A percentile compares a stretch with the other conserved stretches of the same genome.
Evolutionary conservation across 768 basidiomycete genomes (phyloP).

Genomic region (Ephemerocybe angulata): DNA sequence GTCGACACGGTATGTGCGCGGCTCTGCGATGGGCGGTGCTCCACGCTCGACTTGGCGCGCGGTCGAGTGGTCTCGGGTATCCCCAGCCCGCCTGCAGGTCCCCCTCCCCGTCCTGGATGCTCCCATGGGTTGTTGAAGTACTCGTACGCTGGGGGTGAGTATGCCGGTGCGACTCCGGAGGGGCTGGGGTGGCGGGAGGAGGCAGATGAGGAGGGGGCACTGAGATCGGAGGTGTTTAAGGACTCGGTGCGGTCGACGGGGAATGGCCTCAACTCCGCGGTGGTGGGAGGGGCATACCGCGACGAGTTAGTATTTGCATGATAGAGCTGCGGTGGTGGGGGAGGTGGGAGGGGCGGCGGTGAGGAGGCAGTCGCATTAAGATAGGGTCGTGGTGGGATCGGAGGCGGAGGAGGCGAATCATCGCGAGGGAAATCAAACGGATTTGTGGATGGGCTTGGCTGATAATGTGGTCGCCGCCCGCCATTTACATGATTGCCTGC

Average conservation of each 20-base stretch:
- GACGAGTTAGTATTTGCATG: not conserved
- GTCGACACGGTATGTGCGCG: not conserved
- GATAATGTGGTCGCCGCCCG: not conserved
- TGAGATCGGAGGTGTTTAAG: not conserved
- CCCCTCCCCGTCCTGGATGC: not conserved
- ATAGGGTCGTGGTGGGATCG: not conserved
- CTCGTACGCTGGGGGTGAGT: not conserved
- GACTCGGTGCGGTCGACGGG: not conserved
- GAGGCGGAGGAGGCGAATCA: not conserved
- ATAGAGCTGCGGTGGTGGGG: not conserved
- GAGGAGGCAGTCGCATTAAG: not conserved
- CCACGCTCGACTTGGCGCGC: not conserved
- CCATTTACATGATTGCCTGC: not conserved
- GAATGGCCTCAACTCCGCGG: not conserved
- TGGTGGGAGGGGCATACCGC: not conserved
- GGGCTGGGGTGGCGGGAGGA: not conserved
- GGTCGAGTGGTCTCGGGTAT: not conserved
- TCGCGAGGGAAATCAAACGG: not conserved
- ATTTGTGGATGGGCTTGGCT: not conserved
- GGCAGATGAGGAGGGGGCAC: not conserved
- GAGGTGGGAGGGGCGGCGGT: not conserved
- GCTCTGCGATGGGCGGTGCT: not conserved
- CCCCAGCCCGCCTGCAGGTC: not conserved
- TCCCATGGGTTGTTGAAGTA: slow-evolving; percentile 5
- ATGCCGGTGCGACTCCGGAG: not conserved